phyloP scores from a whole-genome alignment of 2,329 filamentous ascomycete species.

The Aspergillus quadricinctus region DNA sequence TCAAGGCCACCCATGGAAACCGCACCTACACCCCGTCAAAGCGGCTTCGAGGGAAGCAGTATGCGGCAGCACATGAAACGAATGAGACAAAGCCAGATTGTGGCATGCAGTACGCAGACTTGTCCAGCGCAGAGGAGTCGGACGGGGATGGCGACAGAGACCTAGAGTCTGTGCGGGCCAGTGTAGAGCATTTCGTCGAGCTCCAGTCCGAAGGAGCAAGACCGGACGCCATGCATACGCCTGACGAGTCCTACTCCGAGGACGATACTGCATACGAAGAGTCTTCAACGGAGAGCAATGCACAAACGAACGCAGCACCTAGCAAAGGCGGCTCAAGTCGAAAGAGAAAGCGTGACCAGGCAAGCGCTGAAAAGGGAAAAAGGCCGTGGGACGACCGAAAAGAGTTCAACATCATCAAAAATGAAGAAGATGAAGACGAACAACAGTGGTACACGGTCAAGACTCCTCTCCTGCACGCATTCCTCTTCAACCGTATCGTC shows the following conservation, averaged over 20 bases:
- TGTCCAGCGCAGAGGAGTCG: conserved; percentile 14
- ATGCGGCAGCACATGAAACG: conserved; percentile 15
- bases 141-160: conserved; percentile 7
- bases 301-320: neutral
- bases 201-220: neutral
- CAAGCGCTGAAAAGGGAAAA: conserved; percentile 8
- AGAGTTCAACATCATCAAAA: conserved; percentile 19
- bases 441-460: conserved; percentile 23
- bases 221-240: neutral
- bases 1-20: conserved; percentile 34
- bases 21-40: conserved; percentile 35
- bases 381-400: conserved; percentile 16
- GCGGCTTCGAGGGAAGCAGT: conserved; percentile 26
- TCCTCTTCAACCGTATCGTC: conserved; percentile 57
- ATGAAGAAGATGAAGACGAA: neutral
- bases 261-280: conserved; percentile 9
- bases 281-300: conserved; percentile 1
- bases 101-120: conserved; percentile 7
- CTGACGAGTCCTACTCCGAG: neutral
- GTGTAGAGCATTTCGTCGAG: conserved; percentile 9
- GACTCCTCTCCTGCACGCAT: conserved; percentile 53
- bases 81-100: neutral
- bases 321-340: neutral
- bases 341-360: conserved; percentile 9
- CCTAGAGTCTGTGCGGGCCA: conserved; percentile 13